Percentiles rank a stretch among this genome's conserved stretches.
Conservation (phyloP, 805 yeast species). For the Candida tammaniensis region DNA sequence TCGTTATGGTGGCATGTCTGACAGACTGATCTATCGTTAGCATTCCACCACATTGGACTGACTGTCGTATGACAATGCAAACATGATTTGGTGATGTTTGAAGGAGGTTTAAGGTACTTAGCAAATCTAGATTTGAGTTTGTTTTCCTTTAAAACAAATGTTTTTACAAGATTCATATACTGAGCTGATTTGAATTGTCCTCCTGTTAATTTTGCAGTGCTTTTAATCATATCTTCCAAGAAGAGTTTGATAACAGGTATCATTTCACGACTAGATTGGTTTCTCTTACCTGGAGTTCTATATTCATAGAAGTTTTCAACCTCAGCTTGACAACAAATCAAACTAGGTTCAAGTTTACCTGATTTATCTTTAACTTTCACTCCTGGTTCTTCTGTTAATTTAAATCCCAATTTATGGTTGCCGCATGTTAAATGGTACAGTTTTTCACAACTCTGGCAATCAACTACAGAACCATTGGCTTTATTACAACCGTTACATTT, state of each 20-base stretch:
- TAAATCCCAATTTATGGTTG: slow-evolving; percentile 54
- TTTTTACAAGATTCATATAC: slow-evolving; percentile 4
- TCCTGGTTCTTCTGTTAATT: slow-evolving; percentile 28
- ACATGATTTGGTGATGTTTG: not conserved
- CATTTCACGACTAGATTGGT: slow-evolving; percentile 23
- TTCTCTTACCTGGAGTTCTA: slow-evolving; percentile 29
- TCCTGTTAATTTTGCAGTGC: slow-evolving; percentile 21
- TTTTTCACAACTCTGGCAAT: slow-evolving; percentile 45
- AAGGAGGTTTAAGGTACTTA: too few relatives aligned
- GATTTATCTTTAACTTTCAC: slow-evolving; percentile 21
- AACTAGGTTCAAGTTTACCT: slow-evolving; percentile 44
- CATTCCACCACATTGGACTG: slow-evolving; percentile 9
- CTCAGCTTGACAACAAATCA: slow-evolving; percentile 41
- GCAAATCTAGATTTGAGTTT: too few relatives aligned
- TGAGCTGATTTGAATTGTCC: slow-evolving; percentile 6
- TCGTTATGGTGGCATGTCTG: slow-evolving; percentile 30
- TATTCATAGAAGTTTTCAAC: slow-evolving; percentile 22
- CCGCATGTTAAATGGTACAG: slow-evolving; percentile 57
- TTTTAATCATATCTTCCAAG: slow-evolving; percentile 31
- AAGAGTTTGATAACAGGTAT: slow-evolving; percentile 39
- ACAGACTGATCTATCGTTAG: slow-evolving; percentile 20
- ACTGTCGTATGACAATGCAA: not conserved
- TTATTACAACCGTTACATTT: slow-evolving; percentile 44
- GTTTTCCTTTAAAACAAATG: slow-evolving; percentile 1
- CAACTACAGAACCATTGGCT: slow-evolving; percentile 48